Evolutionary conservation across 179 eudicot species (phyloP), one percentile per base, ranked within the genome.

Genomic region (Beta corolliflora): DNA sequence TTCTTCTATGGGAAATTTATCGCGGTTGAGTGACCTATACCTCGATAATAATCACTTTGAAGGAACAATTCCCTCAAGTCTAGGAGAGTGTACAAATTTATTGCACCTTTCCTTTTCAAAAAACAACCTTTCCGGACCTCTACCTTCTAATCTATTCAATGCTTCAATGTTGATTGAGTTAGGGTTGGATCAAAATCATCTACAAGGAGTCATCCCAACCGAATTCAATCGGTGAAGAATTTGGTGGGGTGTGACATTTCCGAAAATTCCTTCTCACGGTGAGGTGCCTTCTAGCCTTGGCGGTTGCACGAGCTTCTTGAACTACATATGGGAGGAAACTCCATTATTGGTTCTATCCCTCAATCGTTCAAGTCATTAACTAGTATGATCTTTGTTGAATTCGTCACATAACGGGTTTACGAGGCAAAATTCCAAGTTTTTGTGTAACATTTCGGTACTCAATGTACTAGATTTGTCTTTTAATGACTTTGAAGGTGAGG

Each of bases 341-440:
- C 59, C 48, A 76, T 85, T 23, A 48, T 64, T 8, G 87, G 87
- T 12, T 13, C 18, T 7, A 79, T 82, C 77, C 85, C 87, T 13
- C 50, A 64, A 19, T 77, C 85, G 4, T 75, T 82, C 2, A 55
- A 23, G 0, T 31, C 66, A 16, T 60, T 85, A 71, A 53, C 56
- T 25, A 80, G 83, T 71, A 68, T 85, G 1, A 44, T 11, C n/a
- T 5, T 5, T 15, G 7, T 74, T 56, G 73, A 80, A 58, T 60
- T 2, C 65, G 4, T 79, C 81, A 11, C 14, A 18, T 16, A 80
- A 80, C 69, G 73, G 74, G n/a, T 14, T 80, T 13, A n/a, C 76
- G 8, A 1, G 81, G 83, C 9, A n/a, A 67, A 74, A 55, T 80
- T 4, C 83, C 83, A 1, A 41, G 21, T 1, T 70, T 41, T 64